phyloP scores from a whole-genome alignment of 352 stramenopile genomes.

The Phytophthora hibernalis region DNA sequence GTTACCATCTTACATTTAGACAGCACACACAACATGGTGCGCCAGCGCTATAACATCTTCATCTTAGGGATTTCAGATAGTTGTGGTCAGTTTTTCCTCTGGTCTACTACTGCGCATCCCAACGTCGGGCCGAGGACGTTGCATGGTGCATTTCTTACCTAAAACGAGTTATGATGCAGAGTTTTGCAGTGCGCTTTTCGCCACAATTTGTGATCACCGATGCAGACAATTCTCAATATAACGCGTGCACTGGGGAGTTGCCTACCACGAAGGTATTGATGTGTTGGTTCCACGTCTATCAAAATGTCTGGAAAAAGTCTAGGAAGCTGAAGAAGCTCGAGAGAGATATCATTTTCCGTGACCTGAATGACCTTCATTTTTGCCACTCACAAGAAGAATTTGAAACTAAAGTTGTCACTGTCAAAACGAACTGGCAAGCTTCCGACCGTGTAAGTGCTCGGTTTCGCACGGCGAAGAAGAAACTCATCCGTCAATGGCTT shows the following conservation, averaged over 20 bases:
- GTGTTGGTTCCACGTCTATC: constrained; percentile 21
- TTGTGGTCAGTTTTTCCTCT: constrained; percentile 3
- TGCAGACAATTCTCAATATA: constrained; percentile 9
- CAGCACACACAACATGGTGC: constrained; percentile 12
- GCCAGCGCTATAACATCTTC: constrained; percentile 8
- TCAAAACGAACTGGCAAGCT: neutral
- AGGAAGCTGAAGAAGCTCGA: neutral
- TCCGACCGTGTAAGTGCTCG: neutral
- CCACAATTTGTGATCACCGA: constrained; percentile 12
- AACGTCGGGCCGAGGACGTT: constrained; percentile 8
- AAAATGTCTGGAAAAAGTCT: constrained; percentile 12
- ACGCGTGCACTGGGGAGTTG: neutral
- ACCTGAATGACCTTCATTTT: constrained; percentile 13
- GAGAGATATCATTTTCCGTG: constrained; percentile 1
- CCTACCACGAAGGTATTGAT: neutral
- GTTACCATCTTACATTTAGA: constrained; percentile 12
- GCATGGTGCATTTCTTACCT: constrained; percentile 15
- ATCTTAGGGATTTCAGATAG: constrained; percentile 8
- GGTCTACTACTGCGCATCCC: constrained; percentile 15
- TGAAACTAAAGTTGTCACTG: neutral
- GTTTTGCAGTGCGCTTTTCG: constrained; percentile 1
- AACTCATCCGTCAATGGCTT: constrained; percentile 7
- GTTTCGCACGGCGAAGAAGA: neutral
- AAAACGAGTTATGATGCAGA: neutral
- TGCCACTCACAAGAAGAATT: neutral